Percentiles rank a stretch among this genome's conserved stretches.
These are phyloP conservation scores for Trichothecium roseum DNA, from an alignment of 2,329 filamentous ascomycete species.

Conservation along the genomic window DNA sequence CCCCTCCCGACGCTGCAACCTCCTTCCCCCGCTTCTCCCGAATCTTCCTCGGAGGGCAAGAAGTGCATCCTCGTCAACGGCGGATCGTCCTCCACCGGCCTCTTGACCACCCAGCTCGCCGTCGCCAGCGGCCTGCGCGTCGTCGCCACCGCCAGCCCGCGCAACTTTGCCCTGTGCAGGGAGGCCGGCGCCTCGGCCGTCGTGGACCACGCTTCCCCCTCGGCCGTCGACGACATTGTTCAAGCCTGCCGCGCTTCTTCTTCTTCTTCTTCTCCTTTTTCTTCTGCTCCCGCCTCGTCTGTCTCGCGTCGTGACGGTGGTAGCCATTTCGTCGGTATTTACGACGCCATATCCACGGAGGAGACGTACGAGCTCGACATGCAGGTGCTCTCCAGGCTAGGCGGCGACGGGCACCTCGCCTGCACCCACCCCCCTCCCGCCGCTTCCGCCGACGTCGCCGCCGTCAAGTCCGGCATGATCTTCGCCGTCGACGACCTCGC, in stretches of 20 bases:
- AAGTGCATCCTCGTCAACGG: conserved; percentile 28
- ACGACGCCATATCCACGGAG: conserved; percentile 13
- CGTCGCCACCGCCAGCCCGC: conserved; percentile 24
- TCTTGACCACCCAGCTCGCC: conserved; percentile 31
- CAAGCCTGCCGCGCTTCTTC: too few relatives aligned
- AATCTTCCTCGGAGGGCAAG: background rate
- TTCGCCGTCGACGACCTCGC: conserved; percentile 16
- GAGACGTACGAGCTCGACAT: conserved; percentile 13
- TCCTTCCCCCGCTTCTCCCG: conserved; percentile 3
- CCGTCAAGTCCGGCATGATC: conserved; percentile 20
- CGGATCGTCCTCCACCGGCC: conserved; percentile 33
- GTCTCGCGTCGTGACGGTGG: too few relatives aligned
- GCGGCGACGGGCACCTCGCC: conserved; percentile 22
- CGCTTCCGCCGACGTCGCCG: conserved; percentile 13
- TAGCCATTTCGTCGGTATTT: conserved; percentile 13
- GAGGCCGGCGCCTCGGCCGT: conserved; percentile 27
- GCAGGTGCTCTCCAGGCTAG: conserved; percentile 12
- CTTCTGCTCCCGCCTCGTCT: too few relatives aligned
- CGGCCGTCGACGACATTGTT: conserved; percentile 17
- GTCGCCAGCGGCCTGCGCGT: conserved; percentile 30
- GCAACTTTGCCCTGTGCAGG: conserved; percentile 28
- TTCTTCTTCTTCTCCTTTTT: too few relatives aligned
- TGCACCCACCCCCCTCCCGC: conserved; percentile 23
- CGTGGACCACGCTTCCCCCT: conserved; percentile 25
- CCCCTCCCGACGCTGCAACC: conserved; percentile 9